These are phyloP conservation scores for Polysphondylium violaceum DNA, from an alignment of 78 protist species.

Conservation along the genomic window DNA sequence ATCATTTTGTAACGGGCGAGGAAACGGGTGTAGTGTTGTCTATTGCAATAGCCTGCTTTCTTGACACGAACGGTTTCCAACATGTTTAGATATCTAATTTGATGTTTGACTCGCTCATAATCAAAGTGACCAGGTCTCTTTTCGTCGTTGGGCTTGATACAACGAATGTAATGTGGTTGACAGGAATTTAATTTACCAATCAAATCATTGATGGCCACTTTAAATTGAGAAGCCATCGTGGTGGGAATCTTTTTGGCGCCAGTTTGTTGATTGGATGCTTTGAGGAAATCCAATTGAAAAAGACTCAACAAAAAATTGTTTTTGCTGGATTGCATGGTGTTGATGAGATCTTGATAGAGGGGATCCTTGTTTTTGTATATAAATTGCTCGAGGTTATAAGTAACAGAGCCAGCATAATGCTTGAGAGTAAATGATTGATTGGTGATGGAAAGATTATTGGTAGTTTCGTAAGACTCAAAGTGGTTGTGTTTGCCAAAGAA, in stretches of 20 bases:
- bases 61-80: constrained; percentile 93
- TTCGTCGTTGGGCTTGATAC: constrained; percentile 91
- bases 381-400: constrained; percentile 84
- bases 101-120: constrained; percentile 67
- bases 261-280: neutral
- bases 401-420: constrained; percentile 96
- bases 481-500: constrained; percentile 36
- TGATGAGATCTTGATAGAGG: constrained; percentile 64
- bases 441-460: neutral
- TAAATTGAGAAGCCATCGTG: constrained; percentile 70
- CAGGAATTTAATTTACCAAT: constrained; percentile 53
- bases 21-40: constrained; percentile 87
- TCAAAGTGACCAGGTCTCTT: constrained; percentile 64
- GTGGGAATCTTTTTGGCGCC: constrained; percentile 54
- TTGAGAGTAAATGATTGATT: constrained; percentile 25
- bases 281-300: constrained; percentile 4
- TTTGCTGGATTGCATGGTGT: constrained; percentile 11
- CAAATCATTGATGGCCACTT: constrained; percentile 74
- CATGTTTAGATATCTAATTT: constrained; percentile 76
- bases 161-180: constrained; percentile 90
- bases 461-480: constrained; percentile 38
- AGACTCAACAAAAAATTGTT: neutral
- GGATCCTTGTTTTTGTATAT: constrained; percentile 92
- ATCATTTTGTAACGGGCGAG: constrained; percentile 83
- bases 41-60: constrained; percentile 94